phyloP scores from a whole-genome alignment of 345 rosid species.

The Pistacia integerrima region DNA sequence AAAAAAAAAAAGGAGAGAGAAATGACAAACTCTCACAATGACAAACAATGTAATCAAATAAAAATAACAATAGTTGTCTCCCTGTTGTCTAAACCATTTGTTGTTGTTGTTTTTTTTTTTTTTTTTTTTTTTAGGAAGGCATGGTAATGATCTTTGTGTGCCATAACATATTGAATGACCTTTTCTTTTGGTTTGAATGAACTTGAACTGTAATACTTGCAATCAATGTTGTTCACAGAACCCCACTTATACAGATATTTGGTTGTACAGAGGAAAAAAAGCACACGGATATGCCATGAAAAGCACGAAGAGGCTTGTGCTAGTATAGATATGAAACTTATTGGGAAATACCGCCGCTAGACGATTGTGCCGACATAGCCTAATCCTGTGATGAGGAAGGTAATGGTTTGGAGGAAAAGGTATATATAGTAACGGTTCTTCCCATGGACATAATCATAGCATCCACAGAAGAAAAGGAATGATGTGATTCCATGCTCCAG shows the following conservation, averaged over 20 bases:
- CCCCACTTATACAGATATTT: conserved; percentile 23
- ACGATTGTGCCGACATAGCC: conserved; percentile 95
- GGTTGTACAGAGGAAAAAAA: conserved; percentile 10
- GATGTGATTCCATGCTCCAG: conserved; percentile 85
- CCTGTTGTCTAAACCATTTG: conserved; percentile 30
- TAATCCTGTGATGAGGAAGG: conserved; percentile 89
- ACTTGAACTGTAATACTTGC: conserved; percentile 29
- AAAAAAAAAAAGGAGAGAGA: conserved; percentile 5
- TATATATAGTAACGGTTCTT: conserved; percentile 90
- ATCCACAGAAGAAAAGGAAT: conserved; percentile 89
- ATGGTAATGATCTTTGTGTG: conserved; percentile 18
- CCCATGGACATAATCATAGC: conserved; percentile 86
- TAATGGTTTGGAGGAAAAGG: conserved; percentile 84
- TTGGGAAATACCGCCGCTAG: background rate
- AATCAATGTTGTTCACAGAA: conserved; percentile 26
- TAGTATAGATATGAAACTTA: background rate
- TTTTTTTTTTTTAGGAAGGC: background rate
- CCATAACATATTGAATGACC: conserved; percentile 26
- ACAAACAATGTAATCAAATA: conserved; percentile 38
- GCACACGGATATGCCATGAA: conserved; percentile 14
- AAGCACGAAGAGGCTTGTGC: conserved; percentile 6
- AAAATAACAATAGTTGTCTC: conserved; percentile 20
- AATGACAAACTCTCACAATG: conserved; percentile 33
- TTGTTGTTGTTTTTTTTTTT: background rate
- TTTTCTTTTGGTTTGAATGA: conserved; percentile 24